phyloP scores from a whole-genome alignment of 192 early-diverging fungal genomes.

The Jimgerdemannia lactiflua region DNA sequence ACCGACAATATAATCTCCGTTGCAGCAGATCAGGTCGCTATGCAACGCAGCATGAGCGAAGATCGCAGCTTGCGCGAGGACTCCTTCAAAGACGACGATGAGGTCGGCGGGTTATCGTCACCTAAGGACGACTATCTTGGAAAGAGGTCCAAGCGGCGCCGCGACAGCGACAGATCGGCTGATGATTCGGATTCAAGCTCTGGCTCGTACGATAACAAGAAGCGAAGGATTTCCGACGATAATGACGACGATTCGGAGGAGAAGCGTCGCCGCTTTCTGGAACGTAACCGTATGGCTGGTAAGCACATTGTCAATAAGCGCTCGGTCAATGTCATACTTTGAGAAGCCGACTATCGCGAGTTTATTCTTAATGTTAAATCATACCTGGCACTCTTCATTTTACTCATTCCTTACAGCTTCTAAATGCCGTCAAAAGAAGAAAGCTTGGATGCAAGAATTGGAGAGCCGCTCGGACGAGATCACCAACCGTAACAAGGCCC shows the following conservation, averaged over 20 bases:
- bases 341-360: slow-evolving; percentile 1
- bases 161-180: not conserved
- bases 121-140: not conserved
- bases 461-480: slow-evolving; percentile 23
- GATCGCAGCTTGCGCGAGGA: not conserved
- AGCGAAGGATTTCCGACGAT: not conserved
- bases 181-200: not conserved
- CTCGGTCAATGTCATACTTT: no score
- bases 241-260: not conserved
- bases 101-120: not conserved
- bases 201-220: not conserved
- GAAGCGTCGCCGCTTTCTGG: not conserved
- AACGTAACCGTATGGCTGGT: slow-evolving; percentile 5
- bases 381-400: slow-evolving; percentile 7
- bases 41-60: not conserved
- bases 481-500: slow-evolving; percentile 18
- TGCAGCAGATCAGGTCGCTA: not conserved
- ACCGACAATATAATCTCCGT: not conserved
- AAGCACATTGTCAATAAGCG: not conserved
- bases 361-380: not conserved
- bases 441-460: slow-evolving; percentile 31
- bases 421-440: slow-evolving; percentile 37
- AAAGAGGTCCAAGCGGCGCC: not conserved
- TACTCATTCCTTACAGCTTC: slow-evolving; percentile 8
- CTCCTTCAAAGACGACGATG: not conserved